Conservation (phyloP, 495 filamentous ascomycete genomes). For the Friedmanniomyces simplex region DNA sequence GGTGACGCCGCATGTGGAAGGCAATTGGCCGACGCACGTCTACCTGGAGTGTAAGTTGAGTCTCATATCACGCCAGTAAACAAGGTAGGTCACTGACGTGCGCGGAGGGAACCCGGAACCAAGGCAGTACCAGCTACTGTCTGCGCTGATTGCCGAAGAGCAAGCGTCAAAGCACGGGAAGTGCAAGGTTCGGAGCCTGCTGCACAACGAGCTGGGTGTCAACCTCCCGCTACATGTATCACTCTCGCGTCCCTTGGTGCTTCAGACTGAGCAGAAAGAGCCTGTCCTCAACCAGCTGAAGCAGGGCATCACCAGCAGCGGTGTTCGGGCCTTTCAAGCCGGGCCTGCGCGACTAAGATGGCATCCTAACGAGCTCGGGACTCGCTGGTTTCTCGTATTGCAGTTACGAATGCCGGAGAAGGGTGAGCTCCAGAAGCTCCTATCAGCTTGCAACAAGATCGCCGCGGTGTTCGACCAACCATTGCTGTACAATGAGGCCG, state of each 20-base stretch:
- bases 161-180: neutral
- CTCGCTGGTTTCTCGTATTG: constrained; percentile 80
- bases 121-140: constrained; percentile 8
- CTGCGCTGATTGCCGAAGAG: neutral
- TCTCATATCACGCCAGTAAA: neutral
- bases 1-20: constrained; percentile 70
- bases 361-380: constrained; percentile 63
- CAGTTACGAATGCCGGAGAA: constrained; percentile 39
- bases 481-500: constrained; percentile 47
- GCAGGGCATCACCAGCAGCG: constrained; percentile 31
- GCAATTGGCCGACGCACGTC: constrained; percentile 86
- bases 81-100: constrained; percentile 2
- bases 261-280: constrained; percentile 55
- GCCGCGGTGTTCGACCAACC: constrained; percentile 55
- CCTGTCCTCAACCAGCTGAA: constrained; percentile 44
- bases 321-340: constrained; percentile 40
- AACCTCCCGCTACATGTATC: constrained; percentile 85
- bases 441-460: constrained; percentile 53
- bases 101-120: constrained; percentile 12
- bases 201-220: constrained; percentile 64
- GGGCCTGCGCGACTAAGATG: constrained; percentile 44
- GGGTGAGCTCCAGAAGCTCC: constrained; percentile 51
- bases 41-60: constrained; percentile 76
- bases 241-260: constrained; percentile 62
- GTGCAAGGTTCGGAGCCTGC: constrained; percentile 43